Percentiles rank a stretch among this genome's conserved stretches.
Evolutionary conservation across 108 stramenopile species (phyloP).

Genomic region (Cyclotella atomus): DNA sequence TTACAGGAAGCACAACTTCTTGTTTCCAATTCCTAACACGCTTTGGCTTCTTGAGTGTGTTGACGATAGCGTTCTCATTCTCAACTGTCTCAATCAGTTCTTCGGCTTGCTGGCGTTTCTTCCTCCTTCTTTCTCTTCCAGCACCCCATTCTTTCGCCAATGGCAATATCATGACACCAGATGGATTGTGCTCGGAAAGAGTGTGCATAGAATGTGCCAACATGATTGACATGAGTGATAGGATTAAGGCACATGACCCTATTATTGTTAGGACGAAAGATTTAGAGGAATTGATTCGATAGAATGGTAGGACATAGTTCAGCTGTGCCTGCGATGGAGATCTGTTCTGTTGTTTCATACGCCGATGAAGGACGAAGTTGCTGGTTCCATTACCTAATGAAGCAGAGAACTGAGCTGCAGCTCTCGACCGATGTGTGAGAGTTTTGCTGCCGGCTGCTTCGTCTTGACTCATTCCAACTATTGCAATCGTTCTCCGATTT

Average conservation of each 20-base stretch:
- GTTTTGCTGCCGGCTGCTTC: neutral
- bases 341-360: neutral
- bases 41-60: neutral
- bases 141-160: constrained; percentile 43
- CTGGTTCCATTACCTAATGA: too few relatives aligned
- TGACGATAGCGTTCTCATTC: constrained; percentile 1
- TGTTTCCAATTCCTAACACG: constrained; percentile 4
- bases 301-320: constrained; percentile 46
- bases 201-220: constrained; percentile 31
- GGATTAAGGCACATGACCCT: constrained; percentile 17
- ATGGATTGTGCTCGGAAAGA: constrained; percentile 11
- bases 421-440: constrained; percentile 1
- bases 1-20: neutral
- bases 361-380: neutral
- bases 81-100: neutral
- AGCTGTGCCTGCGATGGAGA: neutral
- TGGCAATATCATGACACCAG: constrained; percentile 29
- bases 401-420: neutral
- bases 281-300: constrained; percentile 31
- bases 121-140: constrained; percentile 35
- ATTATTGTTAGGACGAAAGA: constrained; percentile 14
- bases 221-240: constrained; percentile 32
- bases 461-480: neutral
- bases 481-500: neutral
- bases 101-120: constrained; percentile 13